Base-by-base conservation (phyloP, 1,139 yeast species). In the Yamadazyma kanchanaburiensis region DNA sequence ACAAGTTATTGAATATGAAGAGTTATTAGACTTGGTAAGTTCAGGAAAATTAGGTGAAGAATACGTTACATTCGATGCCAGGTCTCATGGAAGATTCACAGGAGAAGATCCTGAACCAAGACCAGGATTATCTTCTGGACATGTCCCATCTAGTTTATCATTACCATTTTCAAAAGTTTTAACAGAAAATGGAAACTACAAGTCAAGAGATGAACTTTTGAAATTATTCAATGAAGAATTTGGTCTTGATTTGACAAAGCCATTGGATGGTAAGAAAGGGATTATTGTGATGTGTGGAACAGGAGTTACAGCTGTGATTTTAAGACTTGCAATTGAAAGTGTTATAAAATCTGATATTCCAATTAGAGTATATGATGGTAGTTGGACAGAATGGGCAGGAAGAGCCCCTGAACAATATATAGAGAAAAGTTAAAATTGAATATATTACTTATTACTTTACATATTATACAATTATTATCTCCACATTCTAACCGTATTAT, bases 251-350 rank as follows among this genome's bases (percentile, higher is more conserved):
- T 48, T 65, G 36, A 32, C 52, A 7, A 41, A 42, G 21, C 45
- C 53, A 1, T 42, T 58, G 28, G 38, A 48, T 4, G 53, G 42
- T 20, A 52, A 49, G 30, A 77, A 80, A 45, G 88, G 83, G 7
- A 74, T 85, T 12, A 77, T 91, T 33, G 85, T 81, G 25, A 77
- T 84, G 86, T 91, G 98, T 53, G 98, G 97, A 14, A 81, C 96
- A 2, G 97, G 97, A 28, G 96, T 89, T 26, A 81, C 96, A 13
- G 96, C 96, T 0, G 86, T 89, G 40, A 77, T 89, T 24, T 65
- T 89, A 34, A 81, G 83, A 54, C 43, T 63, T 25, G 74, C 73
- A 7, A 51, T 69, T 30, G 64, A 64, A 32, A 48, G 56, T 6
- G 51, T 67, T 10, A 67, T 80, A 15, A 94, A 86, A 3, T 59